Percentiles rank a stretch among this genome's conserved stretches.
Evolutionary conservation across 306 rosid species (phyloP).

Genomic region (Vigna hirtella): DNA sequence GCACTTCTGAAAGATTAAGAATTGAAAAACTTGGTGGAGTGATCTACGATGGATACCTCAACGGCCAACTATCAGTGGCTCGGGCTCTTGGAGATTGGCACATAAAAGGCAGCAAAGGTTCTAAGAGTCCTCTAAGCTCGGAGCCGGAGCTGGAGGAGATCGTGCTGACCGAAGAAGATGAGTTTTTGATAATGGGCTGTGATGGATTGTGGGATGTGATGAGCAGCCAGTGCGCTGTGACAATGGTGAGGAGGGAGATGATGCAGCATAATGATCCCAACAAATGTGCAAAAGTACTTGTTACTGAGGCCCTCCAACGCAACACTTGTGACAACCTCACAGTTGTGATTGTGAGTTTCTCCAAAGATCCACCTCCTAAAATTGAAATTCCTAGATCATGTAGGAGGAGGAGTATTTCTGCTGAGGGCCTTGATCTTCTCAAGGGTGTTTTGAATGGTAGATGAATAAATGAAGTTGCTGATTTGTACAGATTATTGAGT

Average conservation of each 20-base stretch:
- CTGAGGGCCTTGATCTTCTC: conserved; percentile 77
- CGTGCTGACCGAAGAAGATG: conserved; percentile 63
- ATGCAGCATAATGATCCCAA: conserved; percentile 69
- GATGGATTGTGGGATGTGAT: conserved; percentile 86
- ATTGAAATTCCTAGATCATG: conserved; percentile 64
- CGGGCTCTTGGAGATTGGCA: conserved; percentile 85
- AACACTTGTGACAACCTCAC: conserved; percentile 74
- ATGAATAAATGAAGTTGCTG: conserved; percentile 39
- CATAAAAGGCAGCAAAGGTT: conserved; percentile 70
- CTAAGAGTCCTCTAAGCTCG: conserved; percentile 64
- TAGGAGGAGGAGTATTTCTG: conserved; percentile 76
- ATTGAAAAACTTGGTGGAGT: conserved; percentile 78
- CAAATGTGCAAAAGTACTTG: conserved; percentile 59
- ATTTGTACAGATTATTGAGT: conserved; percentile 48
- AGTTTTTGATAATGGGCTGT: conserved; percentile 72
- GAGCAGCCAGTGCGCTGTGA: conserved; percentile 84
- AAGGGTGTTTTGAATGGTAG: conserved; percentile 66
- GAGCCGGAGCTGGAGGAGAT: conserved; percentile 72
- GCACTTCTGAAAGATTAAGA: conserved; percentile 74
- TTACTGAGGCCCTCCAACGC: conserved; percentile 70
- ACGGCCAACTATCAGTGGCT: conserved; percentile 74
- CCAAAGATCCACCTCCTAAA: conserved; percentile 65
- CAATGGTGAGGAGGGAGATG: conserved; percentile 73
- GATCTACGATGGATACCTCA: conserved; percentile 75
- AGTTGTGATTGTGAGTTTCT: conserved; percentile 70